Conservation (phyloP, 768 basidiomycete genomes). For the Lactarius sp. region DNA sequence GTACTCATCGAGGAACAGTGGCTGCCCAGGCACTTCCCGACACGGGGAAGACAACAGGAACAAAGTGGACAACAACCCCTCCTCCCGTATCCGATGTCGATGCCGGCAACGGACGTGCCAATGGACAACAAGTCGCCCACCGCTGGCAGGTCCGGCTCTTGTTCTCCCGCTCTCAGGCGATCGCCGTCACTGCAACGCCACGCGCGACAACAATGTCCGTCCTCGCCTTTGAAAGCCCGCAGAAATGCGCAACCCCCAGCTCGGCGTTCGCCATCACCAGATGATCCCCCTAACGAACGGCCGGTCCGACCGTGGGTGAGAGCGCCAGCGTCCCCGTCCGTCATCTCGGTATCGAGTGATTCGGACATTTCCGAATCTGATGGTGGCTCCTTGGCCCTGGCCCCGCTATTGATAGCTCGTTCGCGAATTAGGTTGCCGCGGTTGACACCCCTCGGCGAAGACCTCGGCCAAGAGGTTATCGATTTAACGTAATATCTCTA, state of each 20-base stretch:
- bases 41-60: background rate
- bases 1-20: background rate
- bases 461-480: slow-evolving; percentile 33
- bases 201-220: background rate
- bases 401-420: slow-evolving; percentile 30
- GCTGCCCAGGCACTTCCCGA: background rate
- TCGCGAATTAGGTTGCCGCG: slow-evolving; percentile 13
- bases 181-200: too few species aligned
- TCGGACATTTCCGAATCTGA: slow-evolving; percentile 28
- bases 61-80: too few species aligned
- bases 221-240: background rate
- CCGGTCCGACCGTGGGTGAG: too few species aligned
- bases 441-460: background rate
- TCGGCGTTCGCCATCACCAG: background rate
- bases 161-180: background rate
- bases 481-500: slow-evolving; percentile 36
- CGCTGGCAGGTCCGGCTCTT: background rate
- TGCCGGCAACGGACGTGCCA: background rate
- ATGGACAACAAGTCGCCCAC: background rate
- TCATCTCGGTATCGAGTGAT: slow-evolving; percentile 41
- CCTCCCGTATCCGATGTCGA: too few species aligned
- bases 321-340: slow-evolving; percentile 15
- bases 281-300: too few species aligned
- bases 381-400: slow-evolving; percentile 10
- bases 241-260: background rate